Percentiles rank a stretch among this genome's conserved stretches.
Conservation (phyloP, 352 stramenopile species). For the Plasmopara viticola region DNA sequence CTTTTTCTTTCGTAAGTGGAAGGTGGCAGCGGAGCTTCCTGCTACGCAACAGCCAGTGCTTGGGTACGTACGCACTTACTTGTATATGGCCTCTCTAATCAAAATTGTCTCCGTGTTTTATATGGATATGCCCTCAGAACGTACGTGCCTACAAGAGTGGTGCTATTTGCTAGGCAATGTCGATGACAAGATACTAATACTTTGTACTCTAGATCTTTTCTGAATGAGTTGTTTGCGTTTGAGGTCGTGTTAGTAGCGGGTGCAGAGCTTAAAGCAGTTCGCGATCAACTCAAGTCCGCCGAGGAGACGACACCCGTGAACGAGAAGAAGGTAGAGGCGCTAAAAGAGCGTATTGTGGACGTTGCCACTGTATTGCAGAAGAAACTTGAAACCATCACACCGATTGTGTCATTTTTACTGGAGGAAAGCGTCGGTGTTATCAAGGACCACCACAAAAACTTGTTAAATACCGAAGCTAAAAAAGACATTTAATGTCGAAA, state of each 20-base stretch:
- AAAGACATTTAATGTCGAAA: constrained; percentile 50
- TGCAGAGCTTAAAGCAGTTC: constrained; percentile 54
- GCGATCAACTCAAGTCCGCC: constrained; percentile 41
- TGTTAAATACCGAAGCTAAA: constrained; percentile 22
- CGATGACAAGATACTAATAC: not conserved
- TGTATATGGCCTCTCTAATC: too few relatives aligned
- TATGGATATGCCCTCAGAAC: constrained; percentile 18
- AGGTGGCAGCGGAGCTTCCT: constrained; percentile 12
- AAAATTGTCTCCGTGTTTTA: not conserved
- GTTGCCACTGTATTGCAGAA: constrained; percentile 48
- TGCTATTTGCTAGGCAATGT: not conserved
- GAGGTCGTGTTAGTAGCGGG: constrained; percentile 59
- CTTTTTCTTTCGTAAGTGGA: constrained; percentile 49
- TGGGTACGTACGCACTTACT: constrained; percentile 22
- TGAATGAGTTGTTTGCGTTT: constrained; percentile 61
- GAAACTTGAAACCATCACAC: constrained; percentile 50
- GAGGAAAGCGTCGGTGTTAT: constrained; percentile 49
- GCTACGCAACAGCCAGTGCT: constrained; percentile 27
- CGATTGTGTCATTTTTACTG: constrained; percentile 50
- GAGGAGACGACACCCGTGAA: constrained; percentile 37
- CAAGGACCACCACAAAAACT: constrained; percentile 22
- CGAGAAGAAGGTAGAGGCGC: constrained; percentile 35
- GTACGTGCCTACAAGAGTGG: constrained; percentile 18
- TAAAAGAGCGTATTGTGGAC: constrained; percentile 49
- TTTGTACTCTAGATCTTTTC: constrained; percentile 30